Evolutionary conservation across 2,329 filamentous ascomycete genomes (phyloP).

Genomic region (Pseudogymnoascus sp.): DNA sequence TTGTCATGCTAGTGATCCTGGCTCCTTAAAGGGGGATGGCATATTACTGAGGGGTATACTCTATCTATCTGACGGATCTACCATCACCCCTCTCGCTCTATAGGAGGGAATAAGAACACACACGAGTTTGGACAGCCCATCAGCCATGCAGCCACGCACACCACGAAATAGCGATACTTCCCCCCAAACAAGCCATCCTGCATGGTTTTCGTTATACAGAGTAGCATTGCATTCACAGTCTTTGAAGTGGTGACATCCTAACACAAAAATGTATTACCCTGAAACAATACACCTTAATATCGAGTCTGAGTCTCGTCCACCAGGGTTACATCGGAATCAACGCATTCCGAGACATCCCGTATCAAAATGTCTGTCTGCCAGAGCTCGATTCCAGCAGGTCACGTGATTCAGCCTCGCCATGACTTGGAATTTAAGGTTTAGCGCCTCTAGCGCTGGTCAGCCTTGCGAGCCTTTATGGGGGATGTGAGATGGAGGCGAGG

Average conservation of each 20-base stretch:
- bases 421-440: not conserved
- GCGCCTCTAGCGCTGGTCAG: not conserved
- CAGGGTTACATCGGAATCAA: not conserved
- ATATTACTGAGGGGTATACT: not conserved
- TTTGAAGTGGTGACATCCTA: not conserved
- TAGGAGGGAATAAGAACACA: not conserved
- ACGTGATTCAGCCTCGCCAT: not conserved
- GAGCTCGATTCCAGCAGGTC: too few species aligned
- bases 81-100: not conserved
- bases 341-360: not conserved
- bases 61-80: not conserved
- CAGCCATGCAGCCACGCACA: not conserved
- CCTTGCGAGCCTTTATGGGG: not conserved
- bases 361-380: too few species aligned
- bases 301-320: not conserved
- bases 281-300: not conserved
- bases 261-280: not conserved
- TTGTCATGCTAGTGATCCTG: not conserved
- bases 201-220: not conserved
- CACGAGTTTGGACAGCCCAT: not conserved
- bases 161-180: not conserved
- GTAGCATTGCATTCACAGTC: not conserved
- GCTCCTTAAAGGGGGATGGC: not conserved
- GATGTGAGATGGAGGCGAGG: not conserved
- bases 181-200: not conserved